Evolutionary conservation across 441 rosid genomes (phyloP).

Genomic region (Mallotus japonicus): DNA sequence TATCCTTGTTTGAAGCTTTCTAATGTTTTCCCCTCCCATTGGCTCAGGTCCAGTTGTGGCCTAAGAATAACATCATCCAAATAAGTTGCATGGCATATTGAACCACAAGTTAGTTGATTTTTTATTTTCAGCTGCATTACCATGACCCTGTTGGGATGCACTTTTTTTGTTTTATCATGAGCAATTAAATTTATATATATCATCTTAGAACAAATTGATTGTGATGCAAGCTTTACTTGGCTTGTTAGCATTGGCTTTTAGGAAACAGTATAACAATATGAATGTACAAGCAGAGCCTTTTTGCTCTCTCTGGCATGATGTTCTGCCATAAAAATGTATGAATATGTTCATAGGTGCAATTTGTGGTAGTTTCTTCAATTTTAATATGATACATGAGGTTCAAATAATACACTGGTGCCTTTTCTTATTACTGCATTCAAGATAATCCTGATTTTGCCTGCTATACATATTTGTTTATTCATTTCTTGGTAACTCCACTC

Average conservation of each 20-base stretch:
- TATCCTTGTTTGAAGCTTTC: not conserved
- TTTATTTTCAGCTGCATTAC: not conserved
- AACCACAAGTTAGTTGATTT: not conserved
- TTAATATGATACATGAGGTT: not conserved
- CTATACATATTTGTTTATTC: not conserved
- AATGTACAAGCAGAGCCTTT: not conserved
- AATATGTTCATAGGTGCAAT: not conserved
- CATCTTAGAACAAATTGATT: not conserved
- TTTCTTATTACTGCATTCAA: not conserved
- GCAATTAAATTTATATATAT: not conserved
- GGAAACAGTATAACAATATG: not conserved
- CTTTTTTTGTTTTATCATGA: not conserved
- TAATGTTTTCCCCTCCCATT: not conserved
- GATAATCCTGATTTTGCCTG: not conserved
- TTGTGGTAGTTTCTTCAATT: not conserved
- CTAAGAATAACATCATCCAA: not conserved
- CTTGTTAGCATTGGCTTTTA: not conserved
- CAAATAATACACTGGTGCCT: not conserved
- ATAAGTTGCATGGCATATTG: not conserved
- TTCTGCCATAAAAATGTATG: not conserved
- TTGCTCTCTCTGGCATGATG: not conserved
- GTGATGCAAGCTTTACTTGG: not conserved
- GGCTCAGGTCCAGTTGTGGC: not conserved
- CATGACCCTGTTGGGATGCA: not conserved
- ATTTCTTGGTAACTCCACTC: not conserved